Evolutionary conservation across 2,329 filamentous ascomycete species (phyloP).

Genomic region (Talaromyces funiculosus): DNA sequence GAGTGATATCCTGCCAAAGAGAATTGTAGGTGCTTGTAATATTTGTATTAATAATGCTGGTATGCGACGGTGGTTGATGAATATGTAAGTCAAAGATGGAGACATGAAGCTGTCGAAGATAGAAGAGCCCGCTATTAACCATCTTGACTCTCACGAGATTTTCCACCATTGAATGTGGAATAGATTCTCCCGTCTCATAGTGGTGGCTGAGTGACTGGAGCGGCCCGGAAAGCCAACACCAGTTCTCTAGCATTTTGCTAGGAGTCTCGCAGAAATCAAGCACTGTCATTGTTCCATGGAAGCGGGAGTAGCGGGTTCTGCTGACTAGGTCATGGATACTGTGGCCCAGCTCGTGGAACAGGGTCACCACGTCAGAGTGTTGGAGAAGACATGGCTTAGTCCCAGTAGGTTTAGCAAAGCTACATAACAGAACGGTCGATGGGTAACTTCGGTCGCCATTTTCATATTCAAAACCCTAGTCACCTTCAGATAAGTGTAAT

Average conservation of each 20-base stretch:
- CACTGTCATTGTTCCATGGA: constrained; percentile 28
- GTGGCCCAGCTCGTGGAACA: constrained; percentile 36
- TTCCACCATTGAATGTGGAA: constrained; percentile 30
- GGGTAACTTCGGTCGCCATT: background rate
- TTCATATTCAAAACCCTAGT: background rate
- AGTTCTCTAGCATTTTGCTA: constrained; percentile 40
- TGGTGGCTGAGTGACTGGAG: constrained; percentile 24
- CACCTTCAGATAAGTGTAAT: background rate
- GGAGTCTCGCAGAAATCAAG: constrained; percentile 40
- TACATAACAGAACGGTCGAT: background rate
- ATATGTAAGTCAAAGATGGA: constrained; percentile 39
- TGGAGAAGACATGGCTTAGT: background rate
- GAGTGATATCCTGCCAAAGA: background rate
- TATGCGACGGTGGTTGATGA: constrained; percentile 23
- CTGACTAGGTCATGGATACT: constrained; percentile 39
- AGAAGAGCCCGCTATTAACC: constrained; percentile 26
- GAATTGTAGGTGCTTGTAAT: background rate
- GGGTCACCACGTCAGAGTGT: background rate
- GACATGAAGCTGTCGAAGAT: constrained; percentile 35
- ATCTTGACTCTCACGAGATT: constrained; percentile 30
- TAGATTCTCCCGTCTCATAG: constrained; percentile 16
- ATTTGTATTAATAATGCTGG: background rate
- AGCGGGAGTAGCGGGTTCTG: constrained; percentile 28
- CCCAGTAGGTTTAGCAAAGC: background rate
- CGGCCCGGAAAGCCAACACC: constrained; percentile 31